phyloP scores from a whole-genome alignment of 331 rosid species.

The Ulmus americana region DNA sequence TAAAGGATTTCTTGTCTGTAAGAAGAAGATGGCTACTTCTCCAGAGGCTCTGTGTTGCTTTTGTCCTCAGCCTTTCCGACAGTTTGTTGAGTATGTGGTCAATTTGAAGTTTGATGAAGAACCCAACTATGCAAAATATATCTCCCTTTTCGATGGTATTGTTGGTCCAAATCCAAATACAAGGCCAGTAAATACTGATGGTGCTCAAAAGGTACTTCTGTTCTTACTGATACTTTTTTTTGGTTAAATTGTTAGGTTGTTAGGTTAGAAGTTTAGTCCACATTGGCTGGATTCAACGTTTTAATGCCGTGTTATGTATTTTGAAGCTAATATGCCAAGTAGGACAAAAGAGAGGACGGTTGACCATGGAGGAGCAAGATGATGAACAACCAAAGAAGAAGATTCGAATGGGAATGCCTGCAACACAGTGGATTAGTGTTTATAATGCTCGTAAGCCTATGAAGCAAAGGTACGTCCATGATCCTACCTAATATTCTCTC shows the following conservation, averaged over 20 bases:
- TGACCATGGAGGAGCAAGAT: slow-evolving; percentile 45
- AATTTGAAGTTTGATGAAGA: slow-evolving; percentile 51
- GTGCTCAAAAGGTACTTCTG: slow-evolving; percentile 44
- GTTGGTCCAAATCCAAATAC: slow-evolving; percentile 48
- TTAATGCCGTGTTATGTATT: slow-evolving; percentile 18
- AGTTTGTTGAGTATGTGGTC: slow-evolving; percentile 44
- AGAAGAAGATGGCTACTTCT: slow-evolving; percentile 51
- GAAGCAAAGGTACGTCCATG: slow-evolving; percentile 42
- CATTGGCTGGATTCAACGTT: neutral
- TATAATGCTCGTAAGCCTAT: slow-evolving; percentile 48
- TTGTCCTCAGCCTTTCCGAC: slow-evolving; percentile 50
- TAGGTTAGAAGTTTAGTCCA: neutral
- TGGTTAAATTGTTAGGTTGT: neutral
- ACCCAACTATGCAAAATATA: slow-evolving; percentile 47
- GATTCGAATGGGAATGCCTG: slow-evolving; percentile 54
- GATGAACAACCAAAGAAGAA: slow-evolving; percentile 50
- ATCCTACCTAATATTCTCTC: neutral
- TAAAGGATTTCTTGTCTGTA: slow-evolving; percentile 52
- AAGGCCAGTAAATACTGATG: slow-evolving; percentile 49
- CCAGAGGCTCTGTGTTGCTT: slow-evolving; percentile 41
- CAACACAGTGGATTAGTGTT: slow-evolving; percentile 51
- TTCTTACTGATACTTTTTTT: neutral
- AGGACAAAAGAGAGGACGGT: slow-evolving; percentile 49
- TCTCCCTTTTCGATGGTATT: slow-evolving; percentile 48
- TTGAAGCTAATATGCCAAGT: slow-evolving; percentile 47